Base-by-base conservation (phyloP, 2,329 filamentous ascomycete genomes). In the Keithomyces neogunnii region DNA sequence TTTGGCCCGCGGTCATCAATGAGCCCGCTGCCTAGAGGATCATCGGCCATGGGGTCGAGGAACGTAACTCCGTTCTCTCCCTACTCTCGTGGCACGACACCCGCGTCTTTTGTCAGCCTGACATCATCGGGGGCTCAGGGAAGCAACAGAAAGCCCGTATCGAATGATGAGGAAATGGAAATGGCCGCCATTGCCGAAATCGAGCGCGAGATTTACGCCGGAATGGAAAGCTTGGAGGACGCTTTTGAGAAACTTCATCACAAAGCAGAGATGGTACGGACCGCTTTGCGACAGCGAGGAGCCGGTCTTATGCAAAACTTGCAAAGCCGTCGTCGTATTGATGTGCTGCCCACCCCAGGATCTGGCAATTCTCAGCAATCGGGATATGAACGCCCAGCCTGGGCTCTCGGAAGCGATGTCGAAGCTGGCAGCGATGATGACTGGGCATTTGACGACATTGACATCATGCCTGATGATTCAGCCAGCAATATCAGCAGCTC, bases 221-320 rank as follows among this genome's bases (percentile, higher is more conserved):
- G 91, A 55, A 97, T 97, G 92, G 92, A 97, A 69, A 84, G 84
- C 0, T 78, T 97, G 29, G 92, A 97, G 68, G 89, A 96, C 63
- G 90, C 91, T 0, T 96, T 97, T 60, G 92, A 97, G 70, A 83
- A 82, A 31, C 76, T 97, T n/a, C 92, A 97, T 64, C 80, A 82
- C 58, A 86, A 85, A 62, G 92, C 92, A 2, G 90, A 96, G 69
- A 69, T 76, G 19, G 88, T 96, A 13, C 84, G 92, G 4, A 84
- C 81, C 28, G 81, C 85, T 1, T 76, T 97, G 4, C 85, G 91
- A 5, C 87, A 93, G 64, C 86, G 92, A 40, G 84, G 85, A 11
- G 89, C 89, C 0, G 91, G 89, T 1, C 73, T 97, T 4, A 80
- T 79, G 59, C 76, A 73, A 73, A 83, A 69, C 67, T 76, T 80